Base-by-base conservation (phyloP, 805 yeast species). In the Yueomyces sp. region DNA sequence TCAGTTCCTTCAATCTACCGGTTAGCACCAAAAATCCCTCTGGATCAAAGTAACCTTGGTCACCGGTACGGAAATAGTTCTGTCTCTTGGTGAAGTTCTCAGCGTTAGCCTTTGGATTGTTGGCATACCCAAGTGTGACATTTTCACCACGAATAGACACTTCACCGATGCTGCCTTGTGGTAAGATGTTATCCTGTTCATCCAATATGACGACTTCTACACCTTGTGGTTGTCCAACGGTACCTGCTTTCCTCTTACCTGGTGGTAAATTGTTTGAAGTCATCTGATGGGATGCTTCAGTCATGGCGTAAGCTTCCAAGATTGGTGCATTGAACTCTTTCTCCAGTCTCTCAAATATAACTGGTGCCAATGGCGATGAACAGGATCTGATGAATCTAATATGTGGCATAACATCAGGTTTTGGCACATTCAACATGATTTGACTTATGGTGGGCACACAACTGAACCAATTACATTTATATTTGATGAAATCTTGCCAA, bases 271-370 rank as follows among this genome's bases (percentile, higher is more conserved):
- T 70, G 59, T 81, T 81, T 3, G 86, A 79, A 8, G 84, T 76
- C 79, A 81, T 81, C 59, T 81, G 86, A 58, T 81, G 87, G n/a
- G 84, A 70, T 1, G 85, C 85, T 56, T 81, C 88, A 2, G 87
- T 81, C 85, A 81, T 80, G 4, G 86, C 87, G 54, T 81, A 81
- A 0, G 87, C 87, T 57, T 81, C 88, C 12, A 80, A 55, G 0
- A 81, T 86, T 0, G 86, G 86, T 0, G 84, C 81, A 6, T 71
- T 63, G 57, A 81, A 75, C 31, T 69, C 66, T 40, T 62, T 47
- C 51, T 81, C 87, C 40, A 81, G 64, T 56, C 71, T 68, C 43
- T 66, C 66, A 64, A 81, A 74, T 4, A 78, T 77, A 1, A 77
- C 59, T 2, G 85, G 85, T 1, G 86, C 84, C 52, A 81, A 65